Evolutionary conservation across 139 green algal genomes (phyloP).

Genomic region (Volvox africanus): DNA sequence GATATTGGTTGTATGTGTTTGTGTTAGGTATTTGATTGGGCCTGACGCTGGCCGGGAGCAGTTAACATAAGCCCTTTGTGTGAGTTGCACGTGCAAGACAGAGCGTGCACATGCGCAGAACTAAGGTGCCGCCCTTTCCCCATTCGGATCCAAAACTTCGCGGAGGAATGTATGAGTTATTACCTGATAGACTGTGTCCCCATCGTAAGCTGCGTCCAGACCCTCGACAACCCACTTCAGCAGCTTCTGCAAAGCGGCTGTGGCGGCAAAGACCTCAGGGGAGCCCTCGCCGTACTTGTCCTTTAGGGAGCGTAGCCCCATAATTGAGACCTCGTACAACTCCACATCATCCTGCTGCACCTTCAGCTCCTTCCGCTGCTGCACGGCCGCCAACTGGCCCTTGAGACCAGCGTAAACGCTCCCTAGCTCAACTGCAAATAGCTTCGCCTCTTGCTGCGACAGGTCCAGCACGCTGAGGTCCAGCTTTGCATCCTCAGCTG

Average conservation of each 20-base stretch:
- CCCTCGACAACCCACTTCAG: slow-evolving; percentile 42
- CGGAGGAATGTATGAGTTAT: not conserved
- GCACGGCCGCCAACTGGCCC: not conserved
- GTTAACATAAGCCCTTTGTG: no score
- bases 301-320: slow-evolving; percentile 52
- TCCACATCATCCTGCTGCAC: slow-evolving; percentile 29
- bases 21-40: no score
- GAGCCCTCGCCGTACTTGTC: slow-evolving; percentile 43
- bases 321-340: slow-evolving; percentile 55
- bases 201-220: slow-evolving; percentile 44
- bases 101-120: no score
- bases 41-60: no score
- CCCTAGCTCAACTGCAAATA: slow-evolving; percentile 56
- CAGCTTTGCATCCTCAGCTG: not conserved
- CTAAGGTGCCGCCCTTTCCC: no score
- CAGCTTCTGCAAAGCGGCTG: slow-evolving; percentile 16
- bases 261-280: slow-evolving; percentile 7
- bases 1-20: no score
- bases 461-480: slow-evolving; percentile 40
- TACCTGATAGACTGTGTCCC: slow-evolving; percentile 56
- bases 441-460: slow-evolving; percentile 29
- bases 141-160: no score
- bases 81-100: no score
- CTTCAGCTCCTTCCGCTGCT: slow-evolving; percentile 20
- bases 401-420: slow-evolving; percentile 33